Conservation (phyloP, 106 monocot genomes). For the Dendrobium chrysotoxum region DNA sequence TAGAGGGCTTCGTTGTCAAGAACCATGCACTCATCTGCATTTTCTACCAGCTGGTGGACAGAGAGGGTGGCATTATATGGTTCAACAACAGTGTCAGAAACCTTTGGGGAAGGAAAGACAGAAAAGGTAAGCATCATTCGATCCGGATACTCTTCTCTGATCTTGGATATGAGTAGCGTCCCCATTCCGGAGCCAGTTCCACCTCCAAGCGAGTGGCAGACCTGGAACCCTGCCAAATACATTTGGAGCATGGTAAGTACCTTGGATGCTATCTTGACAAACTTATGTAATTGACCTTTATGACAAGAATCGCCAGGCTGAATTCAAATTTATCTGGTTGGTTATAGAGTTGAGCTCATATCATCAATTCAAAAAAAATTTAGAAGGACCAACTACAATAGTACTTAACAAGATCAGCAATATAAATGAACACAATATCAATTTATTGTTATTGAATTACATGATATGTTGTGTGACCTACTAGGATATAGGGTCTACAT, state of each 20-base stretch:
- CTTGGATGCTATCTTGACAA: not conserved
- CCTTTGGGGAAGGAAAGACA: conserved; percentile 9
- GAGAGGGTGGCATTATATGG: conserved; percentile 10
- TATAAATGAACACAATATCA: too few relatives aligned
- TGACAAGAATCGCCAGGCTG: not conserved
- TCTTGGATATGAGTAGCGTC: conserved; percentile 10
- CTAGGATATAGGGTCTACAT: too few relatives aligned
- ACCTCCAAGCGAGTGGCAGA: conserved; percentile 9
- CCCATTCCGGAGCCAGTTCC: conserved; percentile 13
- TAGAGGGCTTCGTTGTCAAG: conserved; percentile 21
- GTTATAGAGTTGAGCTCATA: not conserved
- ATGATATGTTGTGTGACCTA: too few relatives aligned
- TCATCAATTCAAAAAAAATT: not conserved
- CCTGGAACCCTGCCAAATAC: conserved; percentile 5
- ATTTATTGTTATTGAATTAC: too few relatives aligned
- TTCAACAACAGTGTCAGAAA: conserved; percentile 9
- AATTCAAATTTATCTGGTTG: not conserved
- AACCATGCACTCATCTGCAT: conserved; percentile 20
- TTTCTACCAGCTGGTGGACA: conserved; percentile 13
- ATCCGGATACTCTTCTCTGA: conserved; percentile 10
- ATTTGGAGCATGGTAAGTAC: not conserved
- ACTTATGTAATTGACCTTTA: not conserved
- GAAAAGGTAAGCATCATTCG: conserved; percentile 10
- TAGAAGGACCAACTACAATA: too few relatives aligned
- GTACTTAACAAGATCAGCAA: too few relatives aligned